Percentiles rank a stretch among this genome's conserved stretches.
Evolutionary conservation across 1,284 basidiomycete species (phyloP).

Genomic region (Hymenochaete sp.): DNA sequence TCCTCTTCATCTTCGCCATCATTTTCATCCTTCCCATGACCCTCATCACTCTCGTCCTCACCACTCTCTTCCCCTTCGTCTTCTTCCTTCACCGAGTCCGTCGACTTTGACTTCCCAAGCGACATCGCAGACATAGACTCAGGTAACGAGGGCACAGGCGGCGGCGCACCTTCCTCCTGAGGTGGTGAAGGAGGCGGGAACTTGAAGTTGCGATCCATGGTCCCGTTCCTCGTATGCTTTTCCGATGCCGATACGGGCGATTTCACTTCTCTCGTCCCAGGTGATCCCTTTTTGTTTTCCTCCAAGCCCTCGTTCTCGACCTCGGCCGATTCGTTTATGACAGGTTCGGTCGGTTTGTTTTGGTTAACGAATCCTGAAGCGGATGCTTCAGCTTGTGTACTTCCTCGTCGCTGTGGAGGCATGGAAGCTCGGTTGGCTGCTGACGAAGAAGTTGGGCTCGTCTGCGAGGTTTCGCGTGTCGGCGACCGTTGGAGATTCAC

Average conservation of each 20-base stretch:
- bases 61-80: slow-evolving; percentile 11
- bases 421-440: slow-evolving; percentile 47
- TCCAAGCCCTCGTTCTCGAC: slow-evolving; percentile 22
- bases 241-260: slow-evolving; percentile 20
- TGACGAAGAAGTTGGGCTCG: slow-evolving; percentile 9
- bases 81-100: too few relatives aligned
- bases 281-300: slow-evolving; percentile 2
- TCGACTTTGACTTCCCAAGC: slow-evolving; percentile 10
- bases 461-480: slow-evolving; percentile 25
- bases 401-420: slow-evolving; percentile 41
- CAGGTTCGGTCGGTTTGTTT: slow-evolving; percentile 20
- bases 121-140: slow-evolving; percentile 15
- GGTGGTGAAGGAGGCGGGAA: slow-evolving; percentile 47
- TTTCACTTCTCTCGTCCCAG: slow-evolving; percentile 39
- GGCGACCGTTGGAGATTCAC: slow-evolving; percentile 39
- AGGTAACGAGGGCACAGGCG: slow-evolving; percentile 22
- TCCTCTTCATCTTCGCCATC: slow-evolving; percentile 1
- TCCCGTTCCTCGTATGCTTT: slow-evolving; percentile 38
- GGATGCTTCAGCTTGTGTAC: slow-evolving; percentile 26
- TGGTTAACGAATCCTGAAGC: slow-evolving; percentile 35
- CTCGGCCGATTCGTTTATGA: slow-evolving; percentile 16
- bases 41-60: slow-evolving; percentile 3
- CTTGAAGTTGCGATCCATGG: slow-evolving; percentile 71
- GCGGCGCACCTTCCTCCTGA: slow-evolving; percentile 22
- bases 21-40: slow-evolving; percentile 3